Base-by-base conservation (phyloP, 208 protist species). In the Angomonas desouzai region DNA sequence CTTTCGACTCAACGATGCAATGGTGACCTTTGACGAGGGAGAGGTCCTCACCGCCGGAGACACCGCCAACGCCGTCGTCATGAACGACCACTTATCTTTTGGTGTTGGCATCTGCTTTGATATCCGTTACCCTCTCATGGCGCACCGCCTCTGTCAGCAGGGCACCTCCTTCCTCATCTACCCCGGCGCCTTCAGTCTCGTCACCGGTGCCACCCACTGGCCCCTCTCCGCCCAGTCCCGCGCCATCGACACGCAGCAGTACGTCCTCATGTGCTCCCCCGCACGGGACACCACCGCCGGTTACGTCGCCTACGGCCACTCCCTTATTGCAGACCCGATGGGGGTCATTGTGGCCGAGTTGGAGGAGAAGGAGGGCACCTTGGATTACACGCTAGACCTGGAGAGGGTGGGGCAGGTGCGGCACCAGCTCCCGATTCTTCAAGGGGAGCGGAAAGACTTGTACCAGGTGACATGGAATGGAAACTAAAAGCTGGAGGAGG, bases 71-170 rank as follows among this genome's bases (percentile, higher is more conserved):
- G 71, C 73, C 10, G 62, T 94, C 11, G 29, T 49, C 0, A 74
- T 93, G 66, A 53, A 65, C 22, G 68, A 85, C 4, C 43, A 68
- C 43, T 49, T 81, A 3, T 89, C 96, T 27, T 84, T 99, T 56
- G 98, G 98, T 34, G 66, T 99, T 28, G 97, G 87, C 22, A 99
- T 99, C 53, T 99, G 98, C 74, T 99, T 99, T 79, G 98, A 99
- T 67, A 97, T 99, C 27, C 84, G 98, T 30, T 99, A 99, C 66
- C 92, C 97, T 6, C 92, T 98, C 32, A 66, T 99, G 18, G 87
- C 95, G 9, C 83, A 71, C 61, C 80, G 86, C 23, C 81, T 87
- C 53, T 72, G 81, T 9, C 62, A 66, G 0, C 66, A 87, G 55
- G 93, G 89, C 1, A 94, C 86, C 6, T 91, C 84, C 6, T 79